Base-by-base conservation (phyloP, 2,329 filamentous ascomycete species). In the Cladophialophora bantiana region DNA sequence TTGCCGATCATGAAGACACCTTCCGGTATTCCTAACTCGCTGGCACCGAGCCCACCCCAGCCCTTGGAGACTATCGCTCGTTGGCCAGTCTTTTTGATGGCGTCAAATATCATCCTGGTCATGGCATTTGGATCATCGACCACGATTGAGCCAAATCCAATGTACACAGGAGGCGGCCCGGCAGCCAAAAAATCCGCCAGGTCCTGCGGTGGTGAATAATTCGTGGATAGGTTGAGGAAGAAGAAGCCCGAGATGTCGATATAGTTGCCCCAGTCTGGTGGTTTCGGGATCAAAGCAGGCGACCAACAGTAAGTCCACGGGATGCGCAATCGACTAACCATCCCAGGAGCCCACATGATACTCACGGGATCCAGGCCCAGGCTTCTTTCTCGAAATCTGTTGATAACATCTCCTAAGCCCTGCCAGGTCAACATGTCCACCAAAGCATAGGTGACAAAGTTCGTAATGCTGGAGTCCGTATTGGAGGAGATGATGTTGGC, bases 361-460 rank as follows among this genome's bases (percentile, higher is more conserved):
- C 90, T 93, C 50, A 97, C 84, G 0, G 90, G 86, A 53, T 95
- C 90, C 0, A 97, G 81, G 32, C 90, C 90, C 0, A 96, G 83
- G 13, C 86, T 86, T 66, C 89, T 88, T 70, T 90, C 88, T 60
- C 94, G 85, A 74, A 97, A 97, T 10, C 89, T 86, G 75, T 98
- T 97, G 75, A 97, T 94, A 5, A 97, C 83, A 77, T 97, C 94
- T 42, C 94, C 94, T 3, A 97, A 81, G 0, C 93, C 93, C 78
- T 97, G 93, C 93, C 93, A 96, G 10, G 93, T 94, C 84, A 97
- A 88, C 86, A 96, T 92, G 72, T 97, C 93, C 1, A 96, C 90
- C 20, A 96, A 82, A 0, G 90, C 88, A 73, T 96, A 97, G 0
- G 90, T 91, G 64, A 96, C 84, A 74, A 92, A 94, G 73, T 95